phyloP scores from a whole-genome alignment of 805 yeast species.

The Suhomyces sp. region DNA sequence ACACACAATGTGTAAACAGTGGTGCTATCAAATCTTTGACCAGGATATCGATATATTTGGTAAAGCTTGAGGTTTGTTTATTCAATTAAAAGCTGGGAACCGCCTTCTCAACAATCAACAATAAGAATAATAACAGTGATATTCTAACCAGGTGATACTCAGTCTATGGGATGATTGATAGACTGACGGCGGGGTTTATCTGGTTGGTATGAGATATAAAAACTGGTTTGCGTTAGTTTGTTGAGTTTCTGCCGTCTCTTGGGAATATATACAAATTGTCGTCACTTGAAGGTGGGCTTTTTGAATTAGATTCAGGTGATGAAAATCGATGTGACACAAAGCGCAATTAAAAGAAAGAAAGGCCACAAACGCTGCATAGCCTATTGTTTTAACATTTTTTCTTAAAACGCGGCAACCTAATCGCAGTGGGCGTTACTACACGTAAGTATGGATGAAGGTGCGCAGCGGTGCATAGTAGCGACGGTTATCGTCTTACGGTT shows the following conservation, averaged over 20 bases:
- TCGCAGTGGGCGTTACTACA: background rate
- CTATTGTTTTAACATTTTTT: slow-evolving; percentile 1
- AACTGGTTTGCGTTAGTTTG: background rate
- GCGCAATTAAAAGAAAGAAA: background rate
- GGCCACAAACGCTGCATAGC: background rate
- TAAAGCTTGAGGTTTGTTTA: background rate
- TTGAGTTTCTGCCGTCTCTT: background rate
- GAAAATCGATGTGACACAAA: slow-evolving; percentile 1
- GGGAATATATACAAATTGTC: slow-evolving; percentile 2
- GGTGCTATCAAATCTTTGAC: background rate
- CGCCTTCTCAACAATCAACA: background rate
- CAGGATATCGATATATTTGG: background rate
- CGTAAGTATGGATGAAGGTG: background rate
- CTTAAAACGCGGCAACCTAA: background rate
- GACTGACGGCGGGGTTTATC: background rate
- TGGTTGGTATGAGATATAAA: background rate
- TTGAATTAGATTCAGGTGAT: background rate
- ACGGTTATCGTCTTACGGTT: background rate
- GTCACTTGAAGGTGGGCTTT: background rate
- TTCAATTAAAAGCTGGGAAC: background rate
- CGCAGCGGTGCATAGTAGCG: background rate
- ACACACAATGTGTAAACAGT: background rate
- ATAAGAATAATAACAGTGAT: background rate
- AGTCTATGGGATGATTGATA: background rate
- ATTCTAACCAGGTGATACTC: background rate